A percentile compares a stretch with the other conserved stretches of the same genome.
phyloP scores from a whole-genome alignment of 768 basidiomycete genomes.

The Lentinus tigrinus region DNA sequence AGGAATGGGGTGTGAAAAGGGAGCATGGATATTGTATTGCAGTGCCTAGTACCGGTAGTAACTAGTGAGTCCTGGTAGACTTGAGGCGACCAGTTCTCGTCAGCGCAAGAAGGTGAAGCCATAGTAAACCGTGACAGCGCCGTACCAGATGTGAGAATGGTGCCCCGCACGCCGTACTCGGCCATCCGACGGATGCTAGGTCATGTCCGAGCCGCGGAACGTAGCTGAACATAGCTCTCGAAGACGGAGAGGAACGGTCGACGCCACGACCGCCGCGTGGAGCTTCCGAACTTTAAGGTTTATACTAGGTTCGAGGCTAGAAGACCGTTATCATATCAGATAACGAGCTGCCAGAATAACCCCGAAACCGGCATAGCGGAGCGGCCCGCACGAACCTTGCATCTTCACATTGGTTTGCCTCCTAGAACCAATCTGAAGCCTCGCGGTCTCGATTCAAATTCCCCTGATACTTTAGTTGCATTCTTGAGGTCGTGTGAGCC shows the following conservation, averaged over 20 bases:
- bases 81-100: too few relatives aligned
- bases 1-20: not conserved
- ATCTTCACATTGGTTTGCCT: not conserved
- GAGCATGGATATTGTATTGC: not conserved
- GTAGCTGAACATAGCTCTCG: too few relatives aligned
- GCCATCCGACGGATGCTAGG: too few relatives aligned
- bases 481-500: too few relatives aligned
- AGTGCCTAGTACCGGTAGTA: too few relatives aligned
- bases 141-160: not conserved
- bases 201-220: not conserved
- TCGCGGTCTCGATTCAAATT: too few relatives aligned
- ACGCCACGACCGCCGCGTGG: not conserved
- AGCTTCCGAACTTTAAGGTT: not conserved
- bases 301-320: conserved; percentile 1
- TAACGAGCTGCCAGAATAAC: conserved; percentile 5
- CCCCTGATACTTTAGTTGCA: too few relatives aligned
- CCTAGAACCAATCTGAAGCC: too few relatives aligned
- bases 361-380: not conserved
- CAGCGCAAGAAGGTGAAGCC: too few relatives aligned
- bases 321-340: conserved; percentile 13
- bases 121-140: not conserved
- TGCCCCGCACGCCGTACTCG: too few relatives aligned
- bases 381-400: not conserved
- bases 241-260: not conserved
- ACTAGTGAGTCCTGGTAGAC: too few relatives aligned